Conservation (phyloP, 306 rosid species). For the Gastrolobium villosum region DNA sequence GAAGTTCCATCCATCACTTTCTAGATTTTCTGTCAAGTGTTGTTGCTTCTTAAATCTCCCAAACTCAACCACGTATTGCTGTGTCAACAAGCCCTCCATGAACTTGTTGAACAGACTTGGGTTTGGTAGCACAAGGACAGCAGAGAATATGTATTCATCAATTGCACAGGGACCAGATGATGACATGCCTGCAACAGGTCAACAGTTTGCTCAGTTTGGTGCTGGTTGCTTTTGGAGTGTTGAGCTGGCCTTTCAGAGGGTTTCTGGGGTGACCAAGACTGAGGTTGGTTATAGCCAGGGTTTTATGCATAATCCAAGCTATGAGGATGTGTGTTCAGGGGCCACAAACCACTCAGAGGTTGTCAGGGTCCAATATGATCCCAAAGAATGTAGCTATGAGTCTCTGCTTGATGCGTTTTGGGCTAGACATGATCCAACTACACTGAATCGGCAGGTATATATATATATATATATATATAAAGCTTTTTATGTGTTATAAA, state of each 20-base stretch:
- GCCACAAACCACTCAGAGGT: conserved; percentile 77
- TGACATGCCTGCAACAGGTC: conserved; percentile 78
- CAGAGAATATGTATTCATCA: conserved; percentile 64
- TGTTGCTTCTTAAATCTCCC: conserved; percentile 49
- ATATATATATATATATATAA: too few species aligned
- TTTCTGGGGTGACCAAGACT: conserved; percentile 79
- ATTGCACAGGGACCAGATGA: conserved; percentile 84
- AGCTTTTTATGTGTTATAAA: background rate
- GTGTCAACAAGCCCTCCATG: conserved; percentile 62
- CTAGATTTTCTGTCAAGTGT: conserved; percentile 37
- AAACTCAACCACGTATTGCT: conserved; percentile 51
- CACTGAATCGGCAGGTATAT: conserved; percentile 88
- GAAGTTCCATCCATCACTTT: conserved; percentile 49
- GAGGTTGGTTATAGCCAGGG: conserved; percentile 96
- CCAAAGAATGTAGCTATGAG: conserved; percentile 70
- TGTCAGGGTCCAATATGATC: conserved; percentile 88
- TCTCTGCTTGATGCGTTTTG: conserved; percentile 77
- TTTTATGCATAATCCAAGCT: conserved; percentile 68
- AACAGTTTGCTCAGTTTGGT: conserved; percentile 87
- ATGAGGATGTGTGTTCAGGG: conserved; percentile 78
- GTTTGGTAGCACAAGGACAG: conserved; percentile 63
- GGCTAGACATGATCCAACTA: conserved; percentile 87
- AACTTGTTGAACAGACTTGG: conserved; percentile 76
- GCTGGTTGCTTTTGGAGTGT: conserved; percentile 99
- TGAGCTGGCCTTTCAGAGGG: conserved; percentile 86